Conservation (phyloP, 805 yeast genomes). For the Lipomyces starkeyi region DNA sequence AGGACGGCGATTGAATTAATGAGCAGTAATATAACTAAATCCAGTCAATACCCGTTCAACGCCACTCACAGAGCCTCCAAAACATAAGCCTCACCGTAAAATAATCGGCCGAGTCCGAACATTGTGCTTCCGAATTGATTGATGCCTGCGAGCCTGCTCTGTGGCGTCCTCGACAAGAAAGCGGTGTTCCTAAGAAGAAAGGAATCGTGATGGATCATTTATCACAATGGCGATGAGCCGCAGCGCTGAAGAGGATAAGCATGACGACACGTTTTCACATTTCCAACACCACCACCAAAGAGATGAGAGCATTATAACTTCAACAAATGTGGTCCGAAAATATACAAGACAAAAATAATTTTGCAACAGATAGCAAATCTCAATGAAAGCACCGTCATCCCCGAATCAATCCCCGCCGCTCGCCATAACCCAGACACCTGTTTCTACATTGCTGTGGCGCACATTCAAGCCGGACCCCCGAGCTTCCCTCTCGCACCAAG, state of each 20-base stretch:
- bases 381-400: constrained; percentile 7
- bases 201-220: background rate
- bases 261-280: background rate
- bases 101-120: constrained; percentile 49
- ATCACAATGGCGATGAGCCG: background rate
- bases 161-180: background rate
- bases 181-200: background rate
- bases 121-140: constrained; percentile 28
- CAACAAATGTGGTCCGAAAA: background rate
- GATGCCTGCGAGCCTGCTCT: background rate
- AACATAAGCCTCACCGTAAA: constrained; percentile 43
- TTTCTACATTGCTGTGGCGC: constrained; percentile 7
- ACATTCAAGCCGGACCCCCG: constrained; percentile 22
- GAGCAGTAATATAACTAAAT: constrained; percentile 51
- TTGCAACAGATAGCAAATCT: background rate
- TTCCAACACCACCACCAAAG: background rate
- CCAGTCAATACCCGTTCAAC: background rate
- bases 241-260: background rate
- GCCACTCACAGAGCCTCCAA: background rate
- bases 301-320: background rate
- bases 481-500: constrained; percentile 5
- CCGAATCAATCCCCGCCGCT: constrained; percentile 5
- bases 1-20: constrained; percentile 78
- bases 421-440: background rate
- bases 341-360: background rate